phyloP scores from a whole-genome alignment of 345 rosid genomes.

The Ailanthus altissimus region DNA sequence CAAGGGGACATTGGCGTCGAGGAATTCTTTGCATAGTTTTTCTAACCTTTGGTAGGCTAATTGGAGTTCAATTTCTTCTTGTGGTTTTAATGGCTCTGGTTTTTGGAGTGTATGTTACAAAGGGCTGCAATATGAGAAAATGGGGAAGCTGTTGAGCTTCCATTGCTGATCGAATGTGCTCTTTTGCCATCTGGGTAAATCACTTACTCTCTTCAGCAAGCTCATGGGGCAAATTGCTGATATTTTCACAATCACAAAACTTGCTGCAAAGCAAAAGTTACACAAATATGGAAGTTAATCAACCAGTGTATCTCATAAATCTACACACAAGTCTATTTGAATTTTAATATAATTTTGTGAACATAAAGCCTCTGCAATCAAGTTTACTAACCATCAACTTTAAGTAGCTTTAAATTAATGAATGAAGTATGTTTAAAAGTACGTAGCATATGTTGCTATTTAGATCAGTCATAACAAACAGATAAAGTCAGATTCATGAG shows the following conservation, averaged over 20 bases:
- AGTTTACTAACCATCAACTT: no score
- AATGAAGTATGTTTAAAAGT: no score
- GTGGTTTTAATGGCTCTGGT: slow-evolving; percentile 60
- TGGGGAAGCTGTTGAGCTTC: slow-evolving; percentile 62
- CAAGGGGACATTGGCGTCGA: slow-evolving; percentile 53
- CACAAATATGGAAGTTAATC: neutral
- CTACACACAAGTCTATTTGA: neutral
- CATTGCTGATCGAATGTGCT: slow-evolving; percentile 65
- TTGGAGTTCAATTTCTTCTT: slow-evolving; percentile 66
- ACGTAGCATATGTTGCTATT: neutral
- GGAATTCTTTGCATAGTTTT: slow-evolving; percentile 56
- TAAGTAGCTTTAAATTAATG: no score
- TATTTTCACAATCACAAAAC: slow-evolving; percentile 68
- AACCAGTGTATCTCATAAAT: no score
- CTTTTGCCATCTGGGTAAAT: slow-evolving; percentile 80
- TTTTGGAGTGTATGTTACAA: slow-evolving; percentile 62
- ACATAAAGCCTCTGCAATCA: no score
- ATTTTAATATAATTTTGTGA: no score
- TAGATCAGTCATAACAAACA: neutral
- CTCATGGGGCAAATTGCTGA: slow-evolving; percentile 74
- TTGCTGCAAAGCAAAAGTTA: slow-evolving; percentile 28
- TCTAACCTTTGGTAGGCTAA: slow-evolving; percentile 50
- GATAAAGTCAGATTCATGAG: no score
- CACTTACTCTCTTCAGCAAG: slow-evolving; percentile 68
- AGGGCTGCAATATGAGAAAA: slow-evolving; percentile 71